phyloP scores from a whole-genome alignment of 345 rosid genomes.

The Gossypium sturtianum region DNA sequence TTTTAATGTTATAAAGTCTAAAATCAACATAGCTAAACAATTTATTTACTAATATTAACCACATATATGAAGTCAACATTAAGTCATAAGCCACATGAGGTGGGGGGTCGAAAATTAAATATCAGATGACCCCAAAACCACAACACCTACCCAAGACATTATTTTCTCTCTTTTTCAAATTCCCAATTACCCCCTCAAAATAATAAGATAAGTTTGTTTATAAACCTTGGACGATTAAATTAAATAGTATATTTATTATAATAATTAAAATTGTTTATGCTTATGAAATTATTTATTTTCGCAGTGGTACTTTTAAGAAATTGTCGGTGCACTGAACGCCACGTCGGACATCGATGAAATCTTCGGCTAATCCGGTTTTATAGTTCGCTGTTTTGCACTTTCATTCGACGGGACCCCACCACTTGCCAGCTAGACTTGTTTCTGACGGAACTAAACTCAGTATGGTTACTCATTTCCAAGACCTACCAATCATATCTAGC shows the following conservation, averaged over 20 bases:
- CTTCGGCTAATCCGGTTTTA: conserved; percentile 2
- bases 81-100: neutral
- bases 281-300: too few species aligned
- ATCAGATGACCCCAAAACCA: neutral
- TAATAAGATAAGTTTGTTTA: neutral
- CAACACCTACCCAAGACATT: neutral
- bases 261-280: too few species aligned
- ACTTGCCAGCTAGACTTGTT: neutral
- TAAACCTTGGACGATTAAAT: neutral
- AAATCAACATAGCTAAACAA: too few species aligned
- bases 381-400: conserved; percentile 8
- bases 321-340: conserved; percentile 13
- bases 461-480: neutral
- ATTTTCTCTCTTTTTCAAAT: neutral
- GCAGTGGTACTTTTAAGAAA: neutral
- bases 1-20: too few species aligned
- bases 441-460: neutral
- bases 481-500: neutral
- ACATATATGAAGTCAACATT: neutral
- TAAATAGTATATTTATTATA: too few species aligned
- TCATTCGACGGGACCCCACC: neutral
- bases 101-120: neutral
- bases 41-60: neutral
- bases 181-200: neutral
- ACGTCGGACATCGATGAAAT: conserved; percentile 2